phyloP scores from a whole-genome alignment of 148 eudicot species.

The Diospyros lotus region DNA sequence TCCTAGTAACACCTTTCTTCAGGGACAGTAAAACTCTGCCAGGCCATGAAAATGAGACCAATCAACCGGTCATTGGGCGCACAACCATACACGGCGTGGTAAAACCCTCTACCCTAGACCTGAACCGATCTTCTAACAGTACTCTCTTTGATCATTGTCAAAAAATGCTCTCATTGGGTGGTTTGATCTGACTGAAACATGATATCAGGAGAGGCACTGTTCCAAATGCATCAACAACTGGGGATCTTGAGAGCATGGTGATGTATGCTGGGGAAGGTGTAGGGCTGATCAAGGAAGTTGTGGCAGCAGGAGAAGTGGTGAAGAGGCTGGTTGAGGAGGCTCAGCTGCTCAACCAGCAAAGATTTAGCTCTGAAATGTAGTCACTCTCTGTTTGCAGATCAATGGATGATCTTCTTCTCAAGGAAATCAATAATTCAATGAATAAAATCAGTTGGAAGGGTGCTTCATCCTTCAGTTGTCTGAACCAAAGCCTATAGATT shows the following conservation, averaged over 20 bases:
- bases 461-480: too few species aligned
- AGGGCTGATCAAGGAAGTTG: constrained; percentile 73
- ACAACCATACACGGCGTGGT: constrained; percentile 70
- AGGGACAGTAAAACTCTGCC: constrained; percentile 64
- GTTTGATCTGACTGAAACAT: background rate
- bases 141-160: too few species aligned
- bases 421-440: too few species aligned
- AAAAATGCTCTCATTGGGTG: background rate
- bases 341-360: constrained; percentile 44
- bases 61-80: constrained; percentile 78
- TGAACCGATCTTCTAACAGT: too few species aligned
- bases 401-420: too few species aligned
- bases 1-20: constrained; percentile 68
- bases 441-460: too few species aligned
- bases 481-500: too few species aligned
- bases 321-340: constrained; percentile 59
- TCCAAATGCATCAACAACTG: constrained; percentile 69
- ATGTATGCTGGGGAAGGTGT: constrained; percentile 93
- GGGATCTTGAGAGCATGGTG: constrained; percentile 89
- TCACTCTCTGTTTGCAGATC: too few species aligned
- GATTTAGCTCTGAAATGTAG: constrained; percentile 12
- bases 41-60: constrained; percentile 49
- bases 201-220: constrained; percentile 79
- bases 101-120: too few species aligned
- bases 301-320: constrained; percentile 70